phyloP scores from a whole-genome alignment of 2,329 filamentous ascomycete species.

The Aspergillus transmontanensis region DNA sequence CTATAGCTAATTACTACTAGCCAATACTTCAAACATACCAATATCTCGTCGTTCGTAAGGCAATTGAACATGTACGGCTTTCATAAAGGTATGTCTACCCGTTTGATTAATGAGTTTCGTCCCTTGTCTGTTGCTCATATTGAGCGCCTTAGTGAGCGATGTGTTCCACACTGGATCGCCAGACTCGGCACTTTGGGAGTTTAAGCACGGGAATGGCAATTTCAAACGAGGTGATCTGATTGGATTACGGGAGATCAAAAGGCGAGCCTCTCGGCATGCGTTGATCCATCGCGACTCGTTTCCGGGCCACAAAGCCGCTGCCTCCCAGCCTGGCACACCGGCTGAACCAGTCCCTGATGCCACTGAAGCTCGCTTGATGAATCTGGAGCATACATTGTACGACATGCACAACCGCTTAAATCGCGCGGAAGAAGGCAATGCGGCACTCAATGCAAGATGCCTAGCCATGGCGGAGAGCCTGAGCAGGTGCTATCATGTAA shows the following conservation, averaged over 20 bases:
- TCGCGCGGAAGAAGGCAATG: slow-evolving; percentile 80
- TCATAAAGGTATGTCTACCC: slow-evolving; percentile 77
- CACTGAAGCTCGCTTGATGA: slow-evolving; percentile 71
- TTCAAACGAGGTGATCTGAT: slow-evolving; percentile 95
- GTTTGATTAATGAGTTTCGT: background rate
- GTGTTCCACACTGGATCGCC: slow-evolving; percentile 95
- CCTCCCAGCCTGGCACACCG: slow-evolving; percentile 81
- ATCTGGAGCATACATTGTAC: slow-evolving; percentile 79
- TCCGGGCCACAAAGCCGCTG: slow-evolving; percentile 71
- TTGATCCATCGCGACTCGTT: slow-evolving; percentile 91
- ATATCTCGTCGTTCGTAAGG: slow-evolving; percentile 96
- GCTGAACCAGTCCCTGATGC: slow-evolving; percentile 80
- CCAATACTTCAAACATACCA: slow-evolving; percentile 99
- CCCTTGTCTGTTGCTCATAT: slow-evolving; percentile 13
- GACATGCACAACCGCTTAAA: slow-evolving; percentile 76
- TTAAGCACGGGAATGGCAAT: slow-evolving; percentile 95
- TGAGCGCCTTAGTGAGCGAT: slow-evolving; percentile 73
- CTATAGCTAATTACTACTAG: slow-evolving; percentile 50
- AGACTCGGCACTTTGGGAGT: slow-evolving; percentile 95
- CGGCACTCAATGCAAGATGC: slow-evolving; percentile 77
- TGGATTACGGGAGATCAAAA: slow-evolving; percentile 91
- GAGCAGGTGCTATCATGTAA: slow-evolving; percentile 68
- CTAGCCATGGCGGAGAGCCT: slow-evolving; percentile 81
- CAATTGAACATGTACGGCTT: slow-evolving; percentile 99
- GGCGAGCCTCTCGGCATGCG: slow-evolving; percentile 87